Conservation (phyloP, 108 stramenopile species). For the Cyclotella sp. region DNA sequence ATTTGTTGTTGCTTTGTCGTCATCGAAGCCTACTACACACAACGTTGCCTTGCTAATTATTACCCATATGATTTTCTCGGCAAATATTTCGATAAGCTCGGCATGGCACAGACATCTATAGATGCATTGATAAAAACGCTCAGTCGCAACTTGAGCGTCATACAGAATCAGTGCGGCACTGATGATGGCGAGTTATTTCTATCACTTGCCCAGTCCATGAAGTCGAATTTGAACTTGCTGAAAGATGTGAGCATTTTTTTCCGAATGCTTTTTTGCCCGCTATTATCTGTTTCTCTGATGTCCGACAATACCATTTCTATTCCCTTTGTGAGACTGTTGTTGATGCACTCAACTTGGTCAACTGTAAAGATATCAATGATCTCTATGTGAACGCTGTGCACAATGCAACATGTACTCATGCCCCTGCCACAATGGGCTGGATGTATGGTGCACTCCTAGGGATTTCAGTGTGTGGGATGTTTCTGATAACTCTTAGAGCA, state of each 20-base stretch:
- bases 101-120: neutral
- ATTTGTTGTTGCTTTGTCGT: neutral
- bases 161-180: constrained; percentile 14
- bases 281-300: neutral
- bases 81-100: constrained; percentile 9
- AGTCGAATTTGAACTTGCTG: constrained; percentile 8
- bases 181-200: constrained; percentile 11
- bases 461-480: constrained; percentile 27
- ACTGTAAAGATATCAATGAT: constrained; percentile 27
- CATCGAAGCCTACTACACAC: constrained; percentile 24
- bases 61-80: constrained; percentile 21
- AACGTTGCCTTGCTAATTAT: constrained; percentile 16
- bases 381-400: constrained; percentile 31
- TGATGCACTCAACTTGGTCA: constrained; percentile 5
- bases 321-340: constrained; percentile 4
- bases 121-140: constrained; percentile 3
- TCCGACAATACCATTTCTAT: too few species aligned
- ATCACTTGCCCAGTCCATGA: constrained; percentile 15
- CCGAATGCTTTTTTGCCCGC: neutral
- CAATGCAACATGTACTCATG: constrained; percentile 19
- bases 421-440: constrained; percentile 19
- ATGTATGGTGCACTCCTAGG: constrained; percentile 24
- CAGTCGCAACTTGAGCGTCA: constrained; percentile 3
- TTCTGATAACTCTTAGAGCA: constrained; percentile 28
- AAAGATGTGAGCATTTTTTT: neutral